Base-by-base conservation (phyloP, 1,284 basidiomycete genomes). In the Violaceomyces palustris region DNA sequence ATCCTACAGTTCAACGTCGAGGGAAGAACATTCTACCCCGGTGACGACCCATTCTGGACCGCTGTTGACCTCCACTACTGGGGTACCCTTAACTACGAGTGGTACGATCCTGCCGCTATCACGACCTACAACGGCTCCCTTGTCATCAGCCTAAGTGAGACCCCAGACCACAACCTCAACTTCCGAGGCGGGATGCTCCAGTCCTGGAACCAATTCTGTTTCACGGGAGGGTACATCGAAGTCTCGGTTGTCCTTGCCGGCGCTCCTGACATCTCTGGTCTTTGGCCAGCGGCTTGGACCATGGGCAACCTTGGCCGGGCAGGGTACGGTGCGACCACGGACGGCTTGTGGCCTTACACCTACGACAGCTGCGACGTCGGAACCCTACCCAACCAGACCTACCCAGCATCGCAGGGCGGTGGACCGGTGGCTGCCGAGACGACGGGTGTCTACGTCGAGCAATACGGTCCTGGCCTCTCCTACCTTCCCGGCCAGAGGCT, bases 271-370 rank as follows among this genome's bases (percentile, higher is more conserved):
- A 47, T 60, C 1, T 30, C 59, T 0, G 65, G 67, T 3, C 37
- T 63, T 1, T 70, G 65, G 69, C 69, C 69, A 5, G 65, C 63
- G 1, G 52, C 59, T 8, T 72, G 67, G 64, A 63, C 62, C 7
- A 62, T 71, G 66, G 69, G 69, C 40, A 71, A 71, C 25, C 79
- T 94, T 3, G 89, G 84, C 1, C 77, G 89, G 39, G 83, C 88
- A 0, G 89, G 88, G 3, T 85, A 88, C 70, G 79, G 83, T 17
- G 87, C 85, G 0, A 84, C 86, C 0, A 84, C 85, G 2, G 62
- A 73, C 15, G 69, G 71, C 1, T 50, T 63, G 36, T 73, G 70
- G 70, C 70, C 70, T 2, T 73, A 67, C 42, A 64, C 61, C 10
- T 72, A 88, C 72, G 61, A 69, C 27, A 23, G 44, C 15, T 73